phyloP scores from a whole-genome alignment of 352 stramenopile species.

The Phytophthora boehmeriae region DNA sequence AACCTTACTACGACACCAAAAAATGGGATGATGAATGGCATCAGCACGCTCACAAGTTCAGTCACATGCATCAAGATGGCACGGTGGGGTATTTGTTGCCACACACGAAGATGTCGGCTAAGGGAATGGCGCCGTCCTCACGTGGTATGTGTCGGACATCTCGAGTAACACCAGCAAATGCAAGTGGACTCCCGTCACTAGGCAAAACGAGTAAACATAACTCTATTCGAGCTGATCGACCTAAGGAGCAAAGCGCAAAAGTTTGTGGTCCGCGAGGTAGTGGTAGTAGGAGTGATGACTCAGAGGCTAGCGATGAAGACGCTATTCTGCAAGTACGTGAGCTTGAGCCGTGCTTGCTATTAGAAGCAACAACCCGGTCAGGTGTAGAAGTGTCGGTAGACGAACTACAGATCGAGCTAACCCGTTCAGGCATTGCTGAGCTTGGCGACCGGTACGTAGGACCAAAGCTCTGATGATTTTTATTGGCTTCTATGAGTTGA shows the following conservation, averaged over 20 bases:
- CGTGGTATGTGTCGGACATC: slow-evolving; percentile 17
- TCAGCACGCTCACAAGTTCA: slow-evolving; percentile 54
- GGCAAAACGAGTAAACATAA: slow-evolving; percentile 14
- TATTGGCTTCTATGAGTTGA: not conserved
- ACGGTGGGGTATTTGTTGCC: slow-evolving; percentile 75
- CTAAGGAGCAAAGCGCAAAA: slow-evolving; percentile 15
- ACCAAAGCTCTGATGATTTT: not conserved
- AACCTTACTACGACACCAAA: slow-evolving; percentile 72
- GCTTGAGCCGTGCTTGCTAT: slow-evolving; percentile 43
- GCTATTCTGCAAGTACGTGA: slow-evolving; percentile 36
- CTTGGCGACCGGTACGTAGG: slow-evolving; percentile 54
- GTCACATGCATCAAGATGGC: slow-evolving; percentile 66
- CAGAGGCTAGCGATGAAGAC: slow-evolving; percentile 24
- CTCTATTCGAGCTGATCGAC: slow-evolving; percentile 21
- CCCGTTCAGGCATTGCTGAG: slow-evolving; percentile 14
- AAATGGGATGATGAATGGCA: slow-evolving; percentile 83
- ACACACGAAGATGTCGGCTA: slow-evolving; percentile 26
- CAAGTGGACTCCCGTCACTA: slow-evolving; percentile 22
- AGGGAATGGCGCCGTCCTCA: slow-evolving; percentile 12
- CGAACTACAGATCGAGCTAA: slow-evolving; percentile 69
- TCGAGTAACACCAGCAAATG: slow-evolving; percentile 10
- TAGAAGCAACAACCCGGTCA: slow-evolving; percentile 72
- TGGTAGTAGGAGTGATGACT: slow-evolving; percentile 13
- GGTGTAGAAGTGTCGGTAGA: slow-evolving; percentile 61
- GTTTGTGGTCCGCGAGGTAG: not conserved